Evolutionary conservation across 2,329 filamentous ascomycete genomes (phyloP), one percentile per base, ranked within the genome.

Genomic region (Drechslerella dactyloides): DNA sequence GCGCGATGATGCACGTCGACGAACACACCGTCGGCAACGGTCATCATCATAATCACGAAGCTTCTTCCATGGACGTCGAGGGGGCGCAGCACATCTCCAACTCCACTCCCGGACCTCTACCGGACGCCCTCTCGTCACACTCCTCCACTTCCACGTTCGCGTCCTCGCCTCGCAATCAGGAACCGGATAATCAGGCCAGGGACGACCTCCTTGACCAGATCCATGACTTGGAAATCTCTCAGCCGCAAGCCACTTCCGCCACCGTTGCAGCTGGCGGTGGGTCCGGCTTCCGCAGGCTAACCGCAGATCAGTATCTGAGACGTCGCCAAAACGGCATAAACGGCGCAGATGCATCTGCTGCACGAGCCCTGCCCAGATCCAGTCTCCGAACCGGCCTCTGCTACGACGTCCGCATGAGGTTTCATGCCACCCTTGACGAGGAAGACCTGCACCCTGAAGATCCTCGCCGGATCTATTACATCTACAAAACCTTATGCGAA

Each of bases 321-420:
- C 46, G 66, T 15, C 42, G 66, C 4, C 24, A 52, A 1, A 44
- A 50, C 30, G 66, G 53, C 58, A 11, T 50, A 8, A 60, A 50
- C 7, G 27, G 15, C 24, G 50, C 30, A 13, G 42, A 64, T 82
- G 80, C 52, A 24, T 46, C 24, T 27, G 2, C 24, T 27, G 2
- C 17, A 2, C 46, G 30, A 10, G 80, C 80, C 8, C 77, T 83
- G n/a, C 79, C 81, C 1, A 73, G 80, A 24, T 78, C 80, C 1
- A 80, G 86, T 24, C 82, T 90, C 1, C 86, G 89, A 0, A 93
- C 90, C 0, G 90, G 90, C 2, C 87, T 89, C 73, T 93, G 90
- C 75, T 99, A 97, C 78, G 94, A 99, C 81, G 88, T 91, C 65
- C 87, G 93, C 33, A 99, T 99, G 94, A 91, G 94, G 72, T 89